Evolutionary conservation across 768 basidiomycete species (phyloP).

Genomic region (Chalciporus piperatus): DNA sequence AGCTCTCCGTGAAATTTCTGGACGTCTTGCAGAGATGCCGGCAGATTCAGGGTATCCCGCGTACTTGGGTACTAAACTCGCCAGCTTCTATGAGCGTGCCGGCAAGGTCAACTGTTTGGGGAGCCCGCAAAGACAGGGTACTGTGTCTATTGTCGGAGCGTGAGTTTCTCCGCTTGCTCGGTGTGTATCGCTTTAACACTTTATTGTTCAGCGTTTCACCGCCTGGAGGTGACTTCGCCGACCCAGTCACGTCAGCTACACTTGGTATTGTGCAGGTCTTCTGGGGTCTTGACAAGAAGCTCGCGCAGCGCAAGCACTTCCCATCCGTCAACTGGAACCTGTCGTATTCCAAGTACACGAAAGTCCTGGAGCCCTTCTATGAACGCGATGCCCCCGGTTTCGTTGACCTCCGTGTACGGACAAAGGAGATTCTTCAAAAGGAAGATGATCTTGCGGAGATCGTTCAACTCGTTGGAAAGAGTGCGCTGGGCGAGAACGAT

Average conservation of each 20-base stretch:
- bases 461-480: constrained; percentile 99
- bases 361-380: constrained; percentile 90
- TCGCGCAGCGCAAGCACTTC: constrained; percentile 98
- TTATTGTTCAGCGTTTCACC: constrained; percentile 76
- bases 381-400: constrained; percentile 92
- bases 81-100: constrained; percentile 97
- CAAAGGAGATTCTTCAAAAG: constrained; percentile 97
- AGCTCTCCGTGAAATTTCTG: constrained; percentile 97
- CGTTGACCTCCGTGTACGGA: constrained; percentile 84
- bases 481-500: constrained; percentile 93
- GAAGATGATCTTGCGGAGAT: constrained; percentile 99
- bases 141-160: constrained; percentile 99
- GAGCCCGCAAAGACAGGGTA: constrained; percentile 82
- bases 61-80: constrained; percentile 92
- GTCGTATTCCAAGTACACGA: constrained; percentile 99
- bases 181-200: constrained; percentile 7
- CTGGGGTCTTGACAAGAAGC: constrained; percentile 99
- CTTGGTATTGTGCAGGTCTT: constrained; percentile 99
- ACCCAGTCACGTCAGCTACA: constrained; percentile 96
- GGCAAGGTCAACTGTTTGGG: constrained; percentile 94
- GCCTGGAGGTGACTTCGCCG: constrained; percentile 98
- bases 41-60: constrained; percentile 99
- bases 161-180: constrained; percentile 43
- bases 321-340: constrained; percentile 99
- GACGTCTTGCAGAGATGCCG: constrained; percentile 99